These are phyloP conservation scores for Cladosporium phlei DNA, from an alignment of 2,329 filamentous ascomycete genomes.

Conservation along the genomic window DNA sequence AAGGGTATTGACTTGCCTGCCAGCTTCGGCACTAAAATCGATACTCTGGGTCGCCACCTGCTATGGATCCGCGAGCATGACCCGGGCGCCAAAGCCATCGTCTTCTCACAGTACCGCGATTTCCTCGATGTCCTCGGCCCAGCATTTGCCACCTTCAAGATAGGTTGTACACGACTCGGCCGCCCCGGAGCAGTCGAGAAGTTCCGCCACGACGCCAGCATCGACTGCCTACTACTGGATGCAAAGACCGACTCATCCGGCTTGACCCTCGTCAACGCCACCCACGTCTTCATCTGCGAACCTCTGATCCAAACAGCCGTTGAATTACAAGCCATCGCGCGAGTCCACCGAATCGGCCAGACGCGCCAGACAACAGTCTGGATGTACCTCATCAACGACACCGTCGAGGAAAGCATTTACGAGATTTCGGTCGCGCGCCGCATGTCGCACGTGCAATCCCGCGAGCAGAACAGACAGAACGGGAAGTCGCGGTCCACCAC, in stretches of 20 bases:
- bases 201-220: conserved; percentile 68
- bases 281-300: conserved; percentile 90
- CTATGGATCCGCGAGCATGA: conserved; percentile 81
- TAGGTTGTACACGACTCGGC: conserved; percentile 68
- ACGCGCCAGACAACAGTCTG: conserved; percentile 83
- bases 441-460: conserved; percentile 64
- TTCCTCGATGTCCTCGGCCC: conserved; percentile 70
- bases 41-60: conserved; percentile 68
- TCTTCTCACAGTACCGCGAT: conserved; percentile 88
- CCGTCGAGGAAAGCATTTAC: conserved; percentile 89
- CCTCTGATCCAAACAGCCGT: conserved; percentile 89
- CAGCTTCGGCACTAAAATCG: conserved; percentile 86
- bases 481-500: conserved; percentile 10
- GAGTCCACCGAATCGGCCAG: conserved; percentile 93
- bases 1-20: conserved; percentile 66
- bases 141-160: conserved; percentile 67
- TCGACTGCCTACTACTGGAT: conserved; percentile 84
- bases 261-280: conserved; percentile 86
- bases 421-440: conserved; percentile 75
- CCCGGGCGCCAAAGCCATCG: conserved; percentile 80
- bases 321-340: conserved; percentile 89
- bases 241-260: conserved; percentile 84
- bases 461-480: conserved; percentile 18
- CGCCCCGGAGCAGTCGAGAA: conserved; percentile 62
- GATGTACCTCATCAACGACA: conserved; percentile 88